A percentile compares a stretch with the other conserved stretches of the same genome.
Evolutionary conservation across 2,329 filamentous ascomycete species (phyloP).

Genomic region (Fusarium pseudocircinatum): DNA sequence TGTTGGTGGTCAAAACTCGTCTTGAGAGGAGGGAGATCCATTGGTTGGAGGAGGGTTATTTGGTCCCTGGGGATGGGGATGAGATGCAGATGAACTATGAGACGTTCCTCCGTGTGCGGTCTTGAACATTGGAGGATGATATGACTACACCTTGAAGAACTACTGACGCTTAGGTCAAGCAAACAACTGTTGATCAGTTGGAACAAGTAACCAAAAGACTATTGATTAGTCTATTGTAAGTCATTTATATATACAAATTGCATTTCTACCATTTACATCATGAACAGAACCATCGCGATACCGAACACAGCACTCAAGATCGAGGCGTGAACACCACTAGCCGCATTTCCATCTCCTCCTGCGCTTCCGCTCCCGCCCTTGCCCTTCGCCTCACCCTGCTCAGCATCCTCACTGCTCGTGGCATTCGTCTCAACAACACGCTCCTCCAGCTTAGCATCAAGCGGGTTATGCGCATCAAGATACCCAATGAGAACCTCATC

Average conservation of each 20-base stretch:
- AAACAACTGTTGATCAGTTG: neutral
- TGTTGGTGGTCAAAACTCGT: slow-evolving; percentile 11
- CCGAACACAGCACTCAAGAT: slow-evolving; percentile 20
- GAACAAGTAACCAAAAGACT: neutral
- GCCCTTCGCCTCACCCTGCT: slow-evolving; percentile 17
- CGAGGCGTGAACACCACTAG: slow-evolving; percentile 10
- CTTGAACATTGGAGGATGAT: neutral
- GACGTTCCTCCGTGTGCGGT: neutral
- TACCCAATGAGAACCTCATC: slow-evolving; percentile 64
- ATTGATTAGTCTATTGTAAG: slow-evolving; percentile 10
- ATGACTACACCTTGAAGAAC: neutral
- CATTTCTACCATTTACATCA: slow-evolving; percentile 31
- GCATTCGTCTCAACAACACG: slow-evolving; percentile 43
- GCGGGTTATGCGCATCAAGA: slow-evolving; percentile 58
- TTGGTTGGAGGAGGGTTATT: slow-evolving; percentile 26
- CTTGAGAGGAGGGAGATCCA: slow-evolving; percentile 14
- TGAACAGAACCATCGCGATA: slow-evolving; percentile 18
- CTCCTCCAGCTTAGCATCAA: slow-evolving; percentile 60
- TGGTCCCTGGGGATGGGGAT: slow-evolving; percentile 19
- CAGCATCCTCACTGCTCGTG: slow-evolving; percentile 11
- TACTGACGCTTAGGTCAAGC: neutral
- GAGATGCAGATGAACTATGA: slow-evolving; percentile 18
- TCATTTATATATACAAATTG: neutral
- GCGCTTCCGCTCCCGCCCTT: slow-evolving; percentile 12
- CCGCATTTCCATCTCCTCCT: slow-evolving; percentile 10